These are phyloP conservation scores for Microcos paniculata DNA, from an alignment of 345 rosid genomes.

Conservation along the genomic window DNA sequence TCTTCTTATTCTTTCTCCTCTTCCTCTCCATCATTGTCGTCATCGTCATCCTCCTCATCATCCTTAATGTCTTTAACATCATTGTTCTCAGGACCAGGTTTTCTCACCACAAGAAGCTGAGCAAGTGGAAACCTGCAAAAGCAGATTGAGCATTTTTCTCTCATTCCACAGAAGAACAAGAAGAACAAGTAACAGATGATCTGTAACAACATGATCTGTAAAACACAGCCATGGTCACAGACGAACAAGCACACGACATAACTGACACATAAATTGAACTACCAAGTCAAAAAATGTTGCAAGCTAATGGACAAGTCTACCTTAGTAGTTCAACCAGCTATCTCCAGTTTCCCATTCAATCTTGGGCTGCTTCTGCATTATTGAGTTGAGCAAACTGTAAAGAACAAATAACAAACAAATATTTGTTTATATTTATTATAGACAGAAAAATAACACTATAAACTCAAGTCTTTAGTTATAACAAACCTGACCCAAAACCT, in stretches of 20 bases:
- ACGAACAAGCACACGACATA: not conserved
- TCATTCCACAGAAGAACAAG: not conserved
- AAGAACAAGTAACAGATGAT: not conserved
- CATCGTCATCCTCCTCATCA: slow-evolving; percentile 41
- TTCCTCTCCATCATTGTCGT: slow-evolving; percentile 28
- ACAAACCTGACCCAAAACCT: slow-evolving; percentile 94
- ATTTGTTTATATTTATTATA: not conserved
- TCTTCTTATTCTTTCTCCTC: slow-evolving; percentile 49
- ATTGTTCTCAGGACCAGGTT: slow-evolving; percentile 41
- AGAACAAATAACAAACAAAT: slow-evolving; percentile 6
- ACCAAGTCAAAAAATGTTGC: not conserved
- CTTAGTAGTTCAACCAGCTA: slow-evolving; percentile 86
- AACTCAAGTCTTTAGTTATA: slow-evolving; percentile 12
- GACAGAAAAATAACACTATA: not conserved
- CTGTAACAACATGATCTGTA: no score
- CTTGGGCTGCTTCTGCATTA: slow-evolving; percentile 86
- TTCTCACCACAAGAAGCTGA: slow-evolving; percentile 33
- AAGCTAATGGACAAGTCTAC: slow-evolving; percentile 34
- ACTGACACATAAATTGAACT: not conserved
- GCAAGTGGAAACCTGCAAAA: slow-evolving; percentile 45
- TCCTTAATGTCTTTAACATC: slow-evolving; percentile 58
- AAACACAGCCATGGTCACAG: not conserved
- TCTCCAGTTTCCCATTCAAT: slow-evolving; percentile 89
- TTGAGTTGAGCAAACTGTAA: slow-evolving; percentile 87
- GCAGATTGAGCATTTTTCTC: not conserved